Percentiles rank a stretch among this genome's conserved stretches.
Conservation (phyloP, 2,329 filamentous ascomycete species). For the Penicillium sp. region DNA sequence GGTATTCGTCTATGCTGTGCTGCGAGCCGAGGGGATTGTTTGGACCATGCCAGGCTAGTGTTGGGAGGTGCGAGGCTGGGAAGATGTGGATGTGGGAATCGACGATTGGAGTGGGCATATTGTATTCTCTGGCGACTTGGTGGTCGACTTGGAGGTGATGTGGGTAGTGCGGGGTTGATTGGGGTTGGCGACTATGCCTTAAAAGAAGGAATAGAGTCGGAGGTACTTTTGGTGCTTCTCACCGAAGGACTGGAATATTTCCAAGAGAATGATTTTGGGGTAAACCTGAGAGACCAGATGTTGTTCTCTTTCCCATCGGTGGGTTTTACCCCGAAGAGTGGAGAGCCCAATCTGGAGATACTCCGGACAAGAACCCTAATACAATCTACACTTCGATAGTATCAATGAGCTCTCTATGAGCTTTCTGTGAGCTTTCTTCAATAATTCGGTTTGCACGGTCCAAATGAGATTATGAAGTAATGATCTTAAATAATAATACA, state of each 20-base stretch:
- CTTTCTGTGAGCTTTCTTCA: too few relatives aligned
- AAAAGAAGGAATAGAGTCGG: too few relatives aligned
- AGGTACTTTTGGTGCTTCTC: too few relatives aligned
- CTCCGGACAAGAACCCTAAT: not conserved
- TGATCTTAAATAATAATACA: not conserved
- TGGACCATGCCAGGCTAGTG: slow-evolving; percentile 68
- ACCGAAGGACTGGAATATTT: not conserved
- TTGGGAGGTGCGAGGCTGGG: slow-evolving; percentile 64
- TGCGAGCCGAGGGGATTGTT: slow-evolving; percentile 61
- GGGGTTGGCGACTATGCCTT: not conserved
- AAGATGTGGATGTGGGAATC: slow-evolving; percentile 93
- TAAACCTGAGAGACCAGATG: not conserved
- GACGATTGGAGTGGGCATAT: slow-evolving; percentile 59
- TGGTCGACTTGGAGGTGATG: not conserved
- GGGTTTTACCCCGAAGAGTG: not conserved
- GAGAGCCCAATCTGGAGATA: not conserved
- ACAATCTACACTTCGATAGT: too few relatives aligned
- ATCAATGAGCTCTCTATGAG: too few relatives aligned
- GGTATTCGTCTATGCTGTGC: slow-evolving; percentile 66
- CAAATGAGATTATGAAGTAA: not conserved
- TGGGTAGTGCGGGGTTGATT: not conserved
- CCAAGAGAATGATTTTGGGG: not conserved
- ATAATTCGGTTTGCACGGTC: too few relatives aligned
- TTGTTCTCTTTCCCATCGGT: not conserved
- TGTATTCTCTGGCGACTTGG: not conserved